phyloP scores from a whole-genome alignment of 441 rosid species.

The Dalechampia spathulata region DNA sequence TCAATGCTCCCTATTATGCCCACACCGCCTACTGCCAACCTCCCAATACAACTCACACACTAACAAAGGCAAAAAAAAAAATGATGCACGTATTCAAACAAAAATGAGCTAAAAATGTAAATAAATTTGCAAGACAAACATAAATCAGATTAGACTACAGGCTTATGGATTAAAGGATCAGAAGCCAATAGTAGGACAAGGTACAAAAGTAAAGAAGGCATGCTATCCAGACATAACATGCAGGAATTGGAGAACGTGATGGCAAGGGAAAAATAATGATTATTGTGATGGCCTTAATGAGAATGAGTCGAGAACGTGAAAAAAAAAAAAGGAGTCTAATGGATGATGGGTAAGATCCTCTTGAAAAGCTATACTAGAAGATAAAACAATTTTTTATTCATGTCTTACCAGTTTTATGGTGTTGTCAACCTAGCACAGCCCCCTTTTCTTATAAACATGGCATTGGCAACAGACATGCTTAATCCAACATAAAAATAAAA shows the following conservation, averaged over 20 bases:
- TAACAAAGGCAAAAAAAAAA: not conserved
- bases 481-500: not conserved
- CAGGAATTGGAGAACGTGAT: not conserved
- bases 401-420: not conserved
- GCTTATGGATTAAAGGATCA: not conserved
- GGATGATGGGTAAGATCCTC: not conserved
- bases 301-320: not conserved
- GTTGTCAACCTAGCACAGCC: not conserved
- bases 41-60: not conserved
- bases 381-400: not conserved
- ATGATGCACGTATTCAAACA: no score
- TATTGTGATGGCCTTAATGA: not conserved
- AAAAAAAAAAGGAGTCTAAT: not conserved
- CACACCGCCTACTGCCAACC: not conserved
- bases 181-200: not conserved
- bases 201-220: not conserved
- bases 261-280: not conserved
- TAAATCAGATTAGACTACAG: not conserved
- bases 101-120: not conserved
- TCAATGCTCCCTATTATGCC: not conserved
- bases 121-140: not conserved
- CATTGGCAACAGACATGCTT: not conserved
- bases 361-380: not conserved
- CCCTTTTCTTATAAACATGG: not conserved
- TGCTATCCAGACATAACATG: not conserved